Evolutionary conservation across 352 stramenopile genomes (phyloP), one percentile per base, ranked within the genome.

Genomic region (Peronospora belbahrii): DNA sequence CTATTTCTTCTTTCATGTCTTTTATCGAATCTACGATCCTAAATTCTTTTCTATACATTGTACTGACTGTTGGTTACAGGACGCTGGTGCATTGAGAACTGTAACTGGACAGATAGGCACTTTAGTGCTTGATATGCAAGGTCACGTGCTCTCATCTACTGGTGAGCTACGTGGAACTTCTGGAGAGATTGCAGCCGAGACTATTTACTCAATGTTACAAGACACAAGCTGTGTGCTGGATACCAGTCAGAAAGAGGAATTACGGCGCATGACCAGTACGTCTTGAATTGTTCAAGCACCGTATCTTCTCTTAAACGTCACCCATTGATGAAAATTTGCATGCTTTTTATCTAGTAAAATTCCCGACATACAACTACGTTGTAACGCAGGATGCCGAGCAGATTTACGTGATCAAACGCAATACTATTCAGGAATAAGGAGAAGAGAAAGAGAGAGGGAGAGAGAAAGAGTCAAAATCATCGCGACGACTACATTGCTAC

Each of bases 341-440:
- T 33, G 1, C 1, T 6, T n/a, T 33, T 1, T 30, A 7, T 30
- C 5, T 33, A 85, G 74, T 91, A 39, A 72, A 69, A 4, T 88
- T 84, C 34, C 67, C 79, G 0, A 70, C 51, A 2, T 88, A 72
- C 43, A 64, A 86, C 37, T 88, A 74, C 33, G 69, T 73, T 1
- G 76, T 91, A 42, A 85, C 74, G 36, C 60, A 84, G 28, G 73
- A 79, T 53, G 62, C 44, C 20, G 40, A 70, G 24, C 70, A 87
- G 45, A 67, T 88, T 37, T 88, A 85, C 58, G 58, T 91, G 38
- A 74, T 88, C 20, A 88, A 91, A 68, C 65, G 74, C 45, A 68
- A 50, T 33, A 75, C 41, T 38, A 42, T 48, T 4, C 39, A 59
- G 39, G 42, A 64, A 43, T 63, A 70, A 48, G 42, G 48, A 50